phyloP scores from a whole-genome alignment of 192 early-diverging fungal species.

The Gaertneriomyces sp. region DNA sequence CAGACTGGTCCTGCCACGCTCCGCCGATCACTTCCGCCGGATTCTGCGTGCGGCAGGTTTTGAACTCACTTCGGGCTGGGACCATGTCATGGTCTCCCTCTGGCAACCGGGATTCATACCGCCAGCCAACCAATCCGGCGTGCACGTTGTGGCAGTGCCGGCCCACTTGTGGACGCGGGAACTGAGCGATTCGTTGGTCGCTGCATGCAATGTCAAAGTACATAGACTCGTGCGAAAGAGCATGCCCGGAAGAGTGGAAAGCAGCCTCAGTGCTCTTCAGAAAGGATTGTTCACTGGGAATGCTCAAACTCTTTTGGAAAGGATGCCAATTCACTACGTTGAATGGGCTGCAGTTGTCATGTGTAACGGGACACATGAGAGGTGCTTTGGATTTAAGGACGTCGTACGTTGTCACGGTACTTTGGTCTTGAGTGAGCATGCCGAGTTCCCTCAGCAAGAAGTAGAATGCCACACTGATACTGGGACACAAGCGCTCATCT shows the following conservation, averaged over 20 bases:
- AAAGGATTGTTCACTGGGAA: background rate
- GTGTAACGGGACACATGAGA: conserved; percentile 11
- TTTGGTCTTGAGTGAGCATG: conserved; percentile 10
- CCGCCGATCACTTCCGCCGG: background rate
- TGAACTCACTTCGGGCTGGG: background rate
- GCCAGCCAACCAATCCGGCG: background rate
- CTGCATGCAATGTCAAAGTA: background rate
- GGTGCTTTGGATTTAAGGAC: background rate
- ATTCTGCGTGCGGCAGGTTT: background rate
- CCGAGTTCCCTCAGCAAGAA: conserved; percentile 8
- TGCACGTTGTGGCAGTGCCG: background rate
- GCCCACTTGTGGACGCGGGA: background rate
- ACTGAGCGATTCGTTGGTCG: background rate
- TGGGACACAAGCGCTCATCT: background rate
- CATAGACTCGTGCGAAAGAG: background rate
- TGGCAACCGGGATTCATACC: background rate
- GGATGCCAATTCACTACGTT: conserved; percentile 10
- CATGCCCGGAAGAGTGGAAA: background rate
- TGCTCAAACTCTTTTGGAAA: background rate
- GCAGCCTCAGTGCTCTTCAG: background rate
- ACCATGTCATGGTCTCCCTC: background rate
- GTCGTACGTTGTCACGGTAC: conserved; percentile 7
- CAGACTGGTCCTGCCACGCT: background rate
- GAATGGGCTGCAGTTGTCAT: conserved; percentile 13
- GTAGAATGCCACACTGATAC: background rate